Conservation (phyloP, 805 yeast genomes). For the Isabelozyma pseudorhagii region DNA sequence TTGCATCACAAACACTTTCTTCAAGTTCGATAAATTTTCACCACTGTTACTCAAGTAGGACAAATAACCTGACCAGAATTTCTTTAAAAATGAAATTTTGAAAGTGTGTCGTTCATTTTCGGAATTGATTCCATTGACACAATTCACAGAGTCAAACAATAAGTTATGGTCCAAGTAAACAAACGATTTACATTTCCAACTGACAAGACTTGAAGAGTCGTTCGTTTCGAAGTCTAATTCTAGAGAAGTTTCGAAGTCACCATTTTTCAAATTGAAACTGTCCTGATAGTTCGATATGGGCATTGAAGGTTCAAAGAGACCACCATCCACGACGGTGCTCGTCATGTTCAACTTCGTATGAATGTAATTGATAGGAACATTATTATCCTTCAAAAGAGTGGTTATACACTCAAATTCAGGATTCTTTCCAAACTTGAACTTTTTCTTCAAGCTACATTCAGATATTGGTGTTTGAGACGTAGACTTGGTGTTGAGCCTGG, state of each 20-base stretch:
- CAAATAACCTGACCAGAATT: slow-evolving; percentile 38
- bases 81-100: slow-evolving; percentile 34
- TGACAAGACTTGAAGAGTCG: slow-evolving; percentile 9
- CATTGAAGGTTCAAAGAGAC: not conserved
- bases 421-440: slow-evolving; percentile 2
- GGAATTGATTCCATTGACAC: slow-evolving; percentile 28
- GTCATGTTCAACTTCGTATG: slow-evolving; percentile 11
- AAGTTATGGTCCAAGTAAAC: slow-evolving; percentile 19
- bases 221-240: slow-evolving; percentile 7
- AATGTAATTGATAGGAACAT: slow-evolving; percentile 17
- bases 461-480: slow-evolving; percentile 1
- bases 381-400: slow-evolving; percentile 3
- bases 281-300: not conserved
- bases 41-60: slow-evolving; percentile 32
- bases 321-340: not conserved
- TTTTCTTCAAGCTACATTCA: slow-evolving; percentile 2
- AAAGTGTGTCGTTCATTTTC: slow-evolving; percentile 16
- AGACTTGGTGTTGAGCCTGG: slow-evolving; percentile 4
- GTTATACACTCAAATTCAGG: not conserved
- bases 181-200: slow-evolving; percentile 25
- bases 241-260: slow-evolving; percentile 22
- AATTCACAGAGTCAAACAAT: slow-evolving; percentile 22
- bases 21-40: slow-evolving; percentile 9
- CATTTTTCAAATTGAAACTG: slow-evolving; percentile 12
- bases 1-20: slow-evolving; percentile 25